Percentiles rank a stretch among this genome's conserved stretches.
phyloP scores from a whole-genome alignment of 192 early-diverging fungal species.

The Coemansia sp. region DNA sequence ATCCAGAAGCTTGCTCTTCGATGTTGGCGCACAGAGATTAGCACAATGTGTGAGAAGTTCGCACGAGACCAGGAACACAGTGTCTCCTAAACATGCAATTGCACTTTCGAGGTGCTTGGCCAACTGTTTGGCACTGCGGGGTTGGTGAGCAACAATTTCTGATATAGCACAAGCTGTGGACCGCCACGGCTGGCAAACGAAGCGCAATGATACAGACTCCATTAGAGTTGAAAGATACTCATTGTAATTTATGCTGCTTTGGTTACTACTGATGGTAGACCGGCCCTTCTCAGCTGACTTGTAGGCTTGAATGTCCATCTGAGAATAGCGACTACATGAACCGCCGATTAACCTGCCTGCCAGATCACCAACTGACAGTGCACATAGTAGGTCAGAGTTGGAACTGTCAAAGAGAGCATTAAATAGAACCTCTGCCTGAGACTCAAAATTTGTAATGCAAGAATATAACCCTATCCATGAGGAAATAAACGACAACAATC shows the following conservation, averaged over 20 bases:
- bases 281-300: neutral
- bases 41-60: slow-evolving; percentile 25
- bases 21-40: slow-evolving; percentile 1
- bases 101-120: slow-evolving; percentile 3
- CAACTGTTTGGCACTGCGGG: slow-evolving; percentile 1
- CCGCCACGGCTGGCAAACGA: slow-evolving; percentile 11
- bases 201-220: slow-evolving; percentile 10
- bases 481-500: slow-evolving; percentile 36
- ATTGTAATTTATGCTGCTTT: neutral
- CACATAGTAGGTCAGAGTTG: slow-evolving; percentile 18
- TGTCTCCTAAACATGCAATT: slow-evolving; percentile 19
- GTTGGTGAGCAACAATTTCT: slow-evolving; percentile 5
- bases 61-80: slow-evolving; percentile 21
- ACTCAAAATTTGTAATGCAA: slow-evolving; percentile 25
- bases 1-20: neutral
- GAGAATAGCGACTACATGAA: neutral
- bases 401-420: slow-evolving; percentile 16
- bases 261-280: neutral
- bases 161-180: slow-evolving; percentile 14
- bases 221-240: slow-evolving; percentile 23
- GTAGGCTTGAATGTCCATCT: neutral
- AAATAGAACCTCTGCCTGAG: slow-evolving; percentile 12
- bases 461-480: slow-evolving; percentile 32
- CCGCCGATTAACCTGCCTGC: neutral
- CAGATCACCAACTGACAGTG: slow-evolving; percentile 17